Percentiles rank a stretch among this genome's conserved stretches.
Conservation (phyloP, 345 rosid genomes). For the Linum lewisii region DNA sequence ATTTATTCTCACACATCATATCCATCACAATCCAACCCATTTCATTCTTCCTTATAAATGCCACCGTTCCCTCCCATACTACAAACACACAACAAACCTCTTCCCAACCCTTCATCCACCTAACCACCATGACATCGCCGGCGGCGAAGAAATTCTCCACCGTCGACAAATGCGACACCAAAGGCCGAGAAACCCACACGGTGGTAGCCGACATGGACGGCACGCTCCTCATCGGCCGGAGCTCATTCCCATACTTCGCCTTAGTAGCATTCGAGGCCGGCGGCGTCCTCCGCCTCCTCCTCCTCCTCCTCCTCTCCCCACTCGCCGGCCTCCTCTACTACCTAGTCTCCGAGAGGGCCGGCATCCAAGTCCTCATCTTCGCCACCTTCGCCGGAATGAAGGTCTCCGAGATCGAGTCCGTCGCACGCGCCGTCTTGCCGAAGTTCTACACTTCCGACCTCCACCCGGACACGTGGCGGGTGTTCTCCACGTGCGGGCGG, state of each 20-base stretch:
- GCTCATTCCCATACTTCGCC: constrained; percentile 9
- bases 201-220: constrained; percentile 14
- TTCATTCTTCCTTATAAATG: too few relatives aligned
- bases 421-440: constrained; percentile 59
- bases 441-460: constrained; percentile 64
- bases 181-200: constrained; percentile 2
- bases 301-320: constrained; percentile 55
- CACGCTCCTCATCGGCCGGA: constrained; percentile 3
- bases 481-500: constrained; percentile 49
- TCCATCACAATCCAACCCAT: too few relatives aligned
- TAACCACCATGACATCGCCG: background rate
- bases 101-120: too few relatives aligned
- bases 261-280: constrained; percentile 48
- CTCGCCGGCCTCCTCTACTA: constrained; percentile 47
- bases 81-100: too few relatives aligned
- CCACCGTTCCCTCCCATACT: too few relatives aligned
- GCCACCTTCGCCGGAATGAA: constrained; percentile 47
- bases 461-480: constrained; percentile 59
- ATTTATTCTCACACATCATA: too few relatives aligned
- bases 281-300: constrained; percentile 55
- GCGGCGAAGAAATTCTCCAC: constrained; percentile 2
- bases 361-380: constrained; percentile 49
- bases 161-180: constrained; percentile 3
- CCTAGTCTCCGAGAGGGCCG: constrained; percentile 44
- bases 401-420: constrained; percentile 48